A percentile compares a stretch with the other conserved stretches of the same genome.
phyloP scores from a whole-genome alignment of 1,139 yeast genomes.

The Yamadazyma trypodendri region DNA sequence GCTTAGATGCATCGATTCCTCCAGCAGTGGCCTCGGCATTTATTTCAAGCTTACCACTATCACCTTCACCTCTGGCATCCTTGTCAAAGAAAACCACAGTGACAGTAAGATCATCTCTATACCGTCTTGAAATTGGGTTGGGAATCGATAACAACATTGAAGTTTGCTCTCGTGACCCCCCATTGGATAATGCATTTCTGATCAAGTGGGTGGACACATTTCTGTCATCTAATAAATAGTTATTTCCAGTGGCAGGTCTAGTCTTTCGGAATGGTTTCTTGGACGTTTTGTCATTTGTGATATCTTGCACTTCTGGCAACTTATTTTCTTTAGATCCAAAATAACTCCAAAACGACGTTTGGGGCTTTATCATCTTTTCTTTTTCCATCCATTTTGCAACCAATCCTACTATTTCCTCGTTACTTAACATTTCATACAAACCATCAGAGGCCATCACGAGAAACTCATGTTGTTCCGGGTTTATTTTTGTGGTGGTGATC shows the following conservation, averaged over 20 bases:
- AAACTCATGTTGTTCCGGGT: conserved; percentile 74
- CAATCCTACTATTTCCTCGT: conserved; percentile 88
- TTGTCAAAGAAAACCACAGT: conserved; percentile 91
- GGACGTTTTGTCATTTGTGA: conserved; percentile 53
- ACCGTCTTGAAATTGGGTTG: conserved; percentile 86
- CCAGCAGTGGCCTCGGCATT: conserved; percentile 61
- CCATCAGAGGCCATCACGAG: conserved; percentile 95
- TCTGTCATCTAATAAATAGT: conserved; percentile 66
- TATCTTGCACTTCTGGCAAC: conserved; percentile 62
- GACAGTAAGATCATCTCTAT: conserved; percentile 93
- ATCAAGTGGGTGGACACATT: conserved; percentile 92
- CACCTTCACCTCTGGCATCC: conserved; percentile 40
- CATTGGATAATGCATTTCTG: conserved; percentile 87
- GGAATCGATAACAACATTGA: conserved; percentile 89
- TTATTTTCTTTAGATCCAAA: conserved; percentile 49
- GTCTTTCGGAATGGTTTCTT: conserved; percentile 47
- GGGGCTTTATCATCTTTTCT: conserved; percentile 61
- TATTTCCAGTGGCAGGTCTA: conserved; percentile 34
- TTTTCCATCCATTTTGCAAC: conserved; percentile 94
- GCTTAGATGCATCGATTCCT: conserved; percentile 46
- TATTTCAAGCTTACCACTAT: conserved; percentile 50
- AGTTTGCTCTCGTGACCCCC: conserved; percentile 84
- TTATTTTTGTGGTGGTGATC: conserved; percentile 75
- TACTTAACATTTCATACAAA: conserved; percentile 83
- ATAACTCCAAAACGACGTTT: conserved; percentile 48